Evolutionary conservation across 257 asterid genomes (phyloP).

Genomic region (Fraxinus excelsior): DNA sequence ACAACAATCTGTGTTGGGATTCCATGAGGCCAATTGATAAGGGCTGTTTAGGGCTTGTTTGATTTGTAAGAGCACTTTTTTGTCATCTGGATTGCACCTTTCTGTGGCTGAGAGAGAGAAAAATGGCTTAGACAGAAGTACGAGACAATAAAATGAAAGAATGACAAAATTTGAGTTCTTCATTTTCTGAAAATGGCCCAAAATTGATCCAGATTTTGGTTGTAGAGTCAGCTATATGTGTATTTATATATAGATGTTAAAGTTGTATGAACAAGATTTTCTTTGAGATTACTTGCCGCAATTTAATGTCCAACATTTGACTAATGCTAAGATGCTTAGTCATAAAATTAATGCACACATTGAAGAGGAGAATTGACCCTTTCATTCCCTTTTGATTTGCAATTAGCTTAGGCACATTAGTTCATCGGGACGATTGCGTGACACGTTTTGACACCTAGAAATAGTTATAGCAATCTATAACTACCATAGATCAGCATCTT

Average conservation of each 20-base stretch:
- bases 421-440: no score
- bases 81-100: conserved; percentile 63
- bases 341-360: no score
- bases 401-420: background rate
- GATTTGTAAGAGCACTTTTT: conserved; percentile 51
- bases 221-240: background rate
- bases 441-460: no score
- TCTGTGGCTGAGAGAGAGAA: conserved; percentile 24
- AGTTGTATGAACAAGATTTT: background rate
- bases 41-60: conserved; percentile 54
- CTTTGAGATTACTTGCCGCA: background rate
- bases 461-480: no score
- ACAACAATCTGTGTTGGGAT: conserved; percentile 59
- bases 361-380: no score
- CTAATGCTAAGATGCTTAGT: no score
- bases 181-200: conserved; percentile 17
- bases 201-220: background rate
- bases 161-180: conserved; percentile 2
- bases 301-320: no score
- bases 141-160: conserved; percentile 19
- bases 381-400: background rate
- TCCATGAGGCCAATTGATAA: conserved; percentile 52
- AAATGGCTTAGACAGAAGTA: conserved; percentile 8
- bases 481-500: no score
- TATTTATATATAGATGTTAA: background rate